Base-by-base conservation (phyloP, 352 stramenopile species). In the Phytophthora aleatoria region DNA sequence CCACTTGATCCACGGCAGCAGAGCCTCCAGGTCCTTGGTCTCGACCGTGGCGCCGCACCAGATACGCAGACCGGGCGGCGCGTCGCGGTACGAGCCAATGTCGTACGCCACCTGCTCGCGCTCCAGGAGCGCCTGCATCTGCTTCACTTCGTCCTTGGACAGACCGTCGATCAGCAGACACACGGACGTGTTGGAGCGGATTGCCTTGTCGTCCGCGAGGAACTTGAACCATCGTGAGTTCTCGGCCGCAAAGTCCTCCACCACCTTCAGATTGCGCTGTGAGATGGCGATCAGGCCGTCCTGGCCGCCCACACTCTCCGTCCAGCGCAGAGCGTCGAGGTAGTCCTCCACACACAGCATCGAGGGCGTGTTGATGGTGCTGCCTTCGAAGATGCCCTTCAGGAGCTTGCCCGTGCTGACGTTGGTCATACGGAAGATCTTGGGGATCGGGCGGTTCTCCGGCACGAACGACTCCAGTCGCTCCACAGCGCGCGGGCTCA, bases 291-390 rank as follows among this genome's bases (percentile, higher is more conserved):
- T 97, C 27, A 99, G 85, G 11, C 89, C 97, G 15, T 89, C 65
- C 15, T 99, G 74, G 30, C 97, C 97, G 39, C 97, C 97, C 50
- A 98, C 86, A 47, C 88, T 94, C 56, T 99, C 92, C 24, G 96
- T 83, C 97, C 97, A 99, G 56, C 91, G 73, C 48, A 99, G 81
- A 3, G 97, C 97, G 72, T 99, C 97, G 61, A 99, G 87, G 82
- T 99, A 99, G 89, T 99, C 97, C 77, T 99, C 97, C 24, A 99
- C 97, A 69, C 90, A 97, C 45, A 99, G 89, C 97, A 99, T 99
- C 20, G 96, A 99, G 31, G 98, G 98, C 54, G 98, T 99, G 85
- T 99, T 99, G 81, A 99, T 99, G 30, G 98, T 99, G 54, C 94
- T 96, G 50, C 98, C 98, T 66, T 99, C 91, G 72, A 99, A 99